Evolutionary conservation across 371 early-diverging fungal genomes (phyloP).

Genomic region (Blakeslea trispora): DNA sequence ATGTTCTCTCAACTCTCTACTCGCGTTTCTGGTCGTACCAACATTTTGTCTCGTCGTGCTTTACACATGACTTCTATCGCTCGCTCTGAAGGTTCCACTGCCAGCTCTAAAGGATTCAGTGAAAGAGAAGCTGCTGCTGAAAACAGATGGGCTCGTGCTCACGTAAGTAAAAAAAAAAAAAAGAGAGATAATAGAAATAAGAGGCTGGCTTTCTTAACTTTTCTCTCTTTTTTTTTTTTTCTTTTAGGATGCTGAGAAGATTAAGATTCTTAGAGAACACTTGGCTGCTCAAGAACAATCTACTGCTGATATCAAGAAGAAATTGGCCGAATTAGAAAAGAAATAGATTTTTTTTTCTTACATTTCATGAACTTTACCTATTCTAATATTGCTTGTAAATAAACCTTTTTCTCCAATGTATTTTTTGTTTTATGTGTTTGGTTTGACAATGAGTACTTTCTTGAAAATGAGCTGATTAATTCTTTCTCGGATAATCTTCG

Average conservation of each 20-base stretch:
- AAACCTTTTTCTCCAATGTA: neutral
- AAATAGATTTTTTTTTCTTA: slow-evolving; percentile 2
- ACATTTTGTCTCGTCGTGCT: slow-evolving; percentile 8
- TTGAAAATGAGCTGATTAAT: too few species aligned
- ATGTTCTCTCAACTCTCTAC: slow-evolving; percentile 12
- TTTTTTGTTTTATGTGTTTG: neutral
- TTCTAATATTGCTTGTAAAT: too few species aligned
- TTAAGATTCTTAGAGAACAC: slow-evolving; percentile 33
- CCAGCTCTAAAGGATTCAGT: slow-evolving; percentile 33
- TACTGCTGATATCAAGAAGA: slow-evolving; percentile 27
- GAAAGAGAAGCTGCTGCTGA: slow-evolving; percentile 48
- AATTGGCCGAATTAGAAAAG: slow-evolving; percentile 25
- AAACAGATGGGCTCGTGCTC: slow-evolving; percentile 46
- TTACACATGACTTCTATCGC: slow-evolving; percentile 17
- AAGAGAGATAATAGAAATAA: neutral
- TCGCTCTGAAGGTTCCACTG: slow-evolving; percentile 38
- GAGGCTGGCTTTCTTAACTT: too few species aligned
- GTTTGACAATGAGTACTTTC: too few species aligned
- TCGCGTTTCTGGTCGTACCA: slow-evolving; percentile 9
- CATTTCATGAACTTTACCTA: too few species aligned
- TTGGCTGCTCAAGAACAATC: slow-evolving; percentile 32
- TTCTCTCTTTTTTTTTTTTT: neutral
- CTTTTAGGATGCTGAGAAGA: slow-evolving; percentile 40
- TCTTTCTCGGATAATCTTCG: too few species aligned
- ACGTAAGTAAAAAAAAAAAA: slow-evolving; percentile 22